Evolutionary conservation across 305 asterid genomes (phyloP).

Genomic region (Rubia balearica): DNA sequence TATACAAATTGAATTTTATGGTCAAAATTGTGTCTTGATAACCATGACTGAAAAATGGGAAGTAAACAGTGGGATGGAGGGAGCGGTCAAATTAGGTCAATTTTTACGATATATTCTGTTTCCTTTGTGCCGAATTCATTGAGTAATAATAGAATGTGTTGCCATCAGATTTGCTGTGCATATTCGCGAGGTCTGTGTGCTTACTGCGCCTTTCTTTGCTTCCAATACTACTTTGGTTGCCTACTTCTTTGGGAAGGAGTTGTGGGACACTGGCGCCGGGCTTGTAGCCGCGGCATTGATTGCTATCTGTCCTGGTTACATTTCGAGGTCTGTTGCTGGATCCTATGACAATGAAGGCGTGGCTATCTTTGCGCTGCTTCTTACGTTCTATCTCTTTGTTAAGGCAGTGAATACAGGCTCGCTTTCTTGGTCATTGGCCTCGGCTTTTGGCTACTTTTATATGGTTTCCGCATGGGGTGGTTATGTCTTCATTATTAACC

Average conservation of each 20-base stretch:
- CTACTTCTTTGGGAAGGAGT: constrained; percentile 93
- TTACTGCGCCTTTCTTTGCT: constrained; percentile 95
- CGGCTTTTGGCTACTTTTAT: constrained; percentile 94
- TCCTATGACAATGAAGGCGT: constrained; percentile 98
- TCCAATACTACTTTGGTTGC: constrained; percentile 95
- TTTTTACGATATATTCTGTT: background rate
- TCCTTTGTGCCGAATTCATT: background rate
- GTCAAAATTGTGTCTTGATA: background rate
- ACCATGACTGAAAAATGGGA: background rate
- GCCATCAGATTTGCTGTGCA: constrained; percentile 84
- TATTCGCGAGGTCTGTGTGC: constrained; percentile 98
- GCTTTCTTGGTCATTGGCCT: constrained; percentile 93
- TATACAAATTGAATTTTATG: background rate
- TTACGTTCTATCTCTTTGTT: constrained; percentile 90
- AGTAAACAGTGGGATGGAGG: background rate
- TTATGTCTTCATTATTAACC: constrained; percentile 89
- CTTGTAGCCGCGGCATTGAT: constrained; percentile 90
- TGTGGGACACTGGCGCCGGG: constrained; percentile 99
- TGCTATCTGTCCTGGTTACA: constrained; percentile 99
- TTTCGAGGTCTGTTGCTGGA: constrained; percentile 96
- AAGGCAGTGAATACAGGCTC: constrained; percentile 98
- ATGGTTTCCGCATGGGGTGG: constrained; percentile 99
- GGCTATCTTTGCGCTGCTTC: constrained; percentile 90
- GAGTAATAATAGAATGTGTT: constrained; percentile 4
- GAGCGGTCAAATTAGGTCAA: background rate